Evolutionary conservation across 164 flowering plant genomes (phyloP).

Genomic region (Protea cynaroides): DNA sequence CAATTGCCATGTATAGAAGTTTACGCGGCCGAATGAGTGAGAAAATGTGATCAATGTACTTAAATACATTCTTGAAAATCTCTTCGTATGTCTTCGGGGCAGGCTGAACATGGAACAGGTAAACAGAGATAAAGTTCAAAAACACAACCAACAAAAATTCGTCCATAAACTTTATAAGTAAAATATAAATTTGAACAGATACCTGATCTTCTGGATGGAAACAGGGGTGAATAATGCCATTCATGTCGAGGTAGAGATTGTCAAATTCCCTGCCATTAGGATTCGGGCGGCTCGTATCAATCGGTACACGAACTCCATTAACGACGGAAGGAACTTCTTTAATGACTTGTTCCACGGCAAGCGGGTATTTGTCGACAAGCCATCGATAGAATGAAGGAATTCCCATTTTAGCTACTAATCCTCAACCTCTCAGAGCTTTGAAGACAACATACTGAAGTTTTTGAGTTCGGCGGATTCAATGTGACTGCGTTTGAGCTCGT

Average conservation of each 20-base stretch:
- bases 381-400: slow-evolving; percentile 49
- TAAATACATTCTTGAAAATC: slow-evolving; percentile 33
- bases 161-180: neutral
- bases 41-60: slow-evolving; percentile 42
- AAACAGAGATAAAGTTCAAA: neutral
- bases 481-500: no score
- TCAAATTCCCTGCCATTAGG: slow-evolving; percentile 50
- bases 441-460: no score
- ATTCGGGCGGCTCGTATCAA: slow-evolving; percentile 26
- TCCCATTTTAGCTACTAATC: slow-evolving; percentile 29
- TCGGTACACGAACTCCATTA: slow-evolving; percentile 15
- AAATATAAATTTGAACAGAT: neutral
- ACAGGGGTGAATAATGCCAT: slow-evolving; percentile 58
- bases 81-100: slow-evolving; percentile 35
- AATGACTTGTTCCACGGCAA: slow-evolving; percentile 19
- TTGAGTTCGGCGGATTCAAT: no score
- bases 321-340: slow-evolving; percentile 22
- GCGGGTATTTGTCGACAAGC: slow-evolving; percentile 32
- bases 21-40: slow-evolving; percentile 40
- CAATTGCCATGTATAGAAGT: slow-evolving; percentile 49
- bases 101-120: slow-evolving; percentile 10
- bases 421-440: no score
- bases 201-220: slow-evolving; percentile 48
- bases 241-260: slow-evolving; percentile 51
- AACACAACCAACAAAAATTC: neutral